Conservation (phyloP, 2,329 filamentous ascomycete species). For the Aspergillus glaucus region DNA sequence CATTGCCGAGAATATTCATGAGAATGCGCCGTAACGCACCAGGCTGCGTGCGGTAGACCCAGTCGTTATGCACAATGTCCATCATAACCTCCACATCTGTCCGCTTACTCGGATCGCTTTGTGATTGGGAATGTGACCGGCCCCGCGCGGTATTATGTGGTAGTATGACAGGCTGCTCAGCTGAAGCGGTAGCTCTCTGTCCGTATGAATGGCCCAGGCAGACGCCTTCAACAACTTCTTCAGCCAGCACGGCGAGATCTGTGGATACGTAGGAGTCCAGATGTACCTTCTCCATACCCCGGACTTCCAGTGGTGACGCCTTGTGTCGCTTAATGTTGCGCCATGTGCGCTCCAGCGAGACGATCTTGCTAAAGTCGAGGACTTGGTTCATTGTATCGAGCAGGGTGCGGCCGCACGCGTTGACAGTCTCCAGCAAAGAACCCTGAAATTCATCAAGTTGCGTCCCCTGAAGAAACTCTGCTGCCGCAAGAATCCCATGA, state of each 20-base stretch:
- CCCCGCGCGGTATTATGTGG: conserved; percentile 6
- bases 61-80: conserved; percentile 46
- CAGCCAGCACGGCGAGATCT: conserved; percentile 43
- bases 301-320: conserved; percentile 20
- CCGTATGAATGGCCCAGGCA: conserved; percentile 44
- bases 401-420: conserved; percentile 37
- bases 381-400: conserved; percentile 42
- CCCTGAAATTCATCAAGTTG: conserved; percentile 35
- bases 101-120: conserved; percentile 1
- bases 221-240: conserved; percentile 52
- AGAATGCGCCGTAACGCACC: conserved; percentile 51
- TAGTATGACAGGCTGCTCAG: conserved; percentile 18
- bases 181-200: conserved; percentile 21
- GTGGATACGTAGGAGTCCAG: conserved; percentile 31
- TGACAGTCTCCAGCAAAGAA: conserved; percentile 34
- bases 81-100: conserved; percentile 44
- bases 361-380: conserved; percentile 49
- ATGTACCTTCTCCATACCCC: conserved; percentile 25
- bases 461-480: conserved; percentile 36
- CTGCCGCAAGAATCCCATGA: conserved; percentile 38
- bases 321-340: conserved; percentile 26
- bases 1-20: conserved; percentile 59
- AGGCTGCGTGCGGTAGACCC: conserved; percentile 51
- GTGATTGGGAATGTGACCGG: background rate
- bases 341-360: conserved; percentile 32